Percentiles rank a stretch among this genome's conserved stretches.
Conservation (phyloP, 768 basidiomycete genomes). For the Russula sp. region DNA sequence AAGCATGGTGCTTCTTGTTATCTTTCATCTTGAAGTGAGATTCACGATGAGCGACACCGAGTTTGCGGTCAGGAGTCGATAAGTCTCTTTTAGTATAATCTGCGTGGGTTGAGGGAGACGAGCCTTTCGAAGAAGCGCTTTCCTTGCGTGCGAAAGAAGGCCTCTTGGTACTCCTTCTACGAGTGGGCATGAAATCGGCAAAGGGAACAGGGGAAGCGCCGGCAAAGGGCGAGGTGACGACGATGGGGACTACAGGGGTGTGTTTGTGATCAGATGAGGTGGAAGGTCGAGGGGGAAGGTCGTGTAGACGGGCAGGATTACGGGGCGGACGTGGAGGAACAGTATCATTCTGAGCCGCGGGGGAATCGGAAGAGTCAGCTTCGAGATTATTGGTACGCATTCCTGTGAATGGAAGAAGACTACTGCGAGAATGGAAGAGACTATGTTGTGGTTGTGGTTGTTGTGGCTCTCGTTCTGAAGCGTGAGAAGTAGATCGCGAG, state of each 20-base stretch:
- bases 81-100: slow-evolving; percentile 29
- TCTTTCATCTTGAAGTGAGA: slow-evolving; percentile 50
- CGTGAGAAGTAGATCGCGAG: background rate
- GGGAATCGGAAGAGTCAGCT: background rate
- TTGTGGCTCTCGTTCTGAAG: background rate
- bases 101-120: background rate
- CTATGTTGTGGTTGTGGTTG: background rate
- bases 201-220: slow-evolving; percentile 16
- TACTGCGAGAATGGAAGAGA: slow-evolving; percentile 3
- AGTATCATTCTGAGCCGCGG: background rate
- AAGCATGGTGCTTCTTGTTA: slow-evolving; percentile 53
- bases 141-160: slow-evolving; percentile 13
- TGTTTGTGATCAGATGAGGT: slow-evolving; percentile 4
- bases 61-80: slow-evolving; percentile 54
- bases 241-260: background rate
- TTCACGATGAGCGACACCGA: slow-evolving; percentile 46
- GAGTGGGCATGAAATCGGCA: slow-evolving; percentile 19
- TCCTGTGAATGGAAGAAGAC: slow-evolving; percentile 1
- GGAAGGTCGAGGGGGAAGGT: slow-evolving; percentile 18
- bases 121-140: background rate
- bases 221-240: slow-evolving; percentile 7
- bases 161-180: slow-evolving; percentile 17
- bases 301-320: slow-evolving; percentile 4
- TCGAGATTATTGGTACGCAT: slow-evolving; percentile 10
- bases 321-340: background rate